Percentiles rank a stretch among this genome's conserved stretches.
These are phyloP conservation scores for Ligustrum vulgare DNA, from an alignment of 257 asterid genomes.

Conservation along the genomic window DNA sequence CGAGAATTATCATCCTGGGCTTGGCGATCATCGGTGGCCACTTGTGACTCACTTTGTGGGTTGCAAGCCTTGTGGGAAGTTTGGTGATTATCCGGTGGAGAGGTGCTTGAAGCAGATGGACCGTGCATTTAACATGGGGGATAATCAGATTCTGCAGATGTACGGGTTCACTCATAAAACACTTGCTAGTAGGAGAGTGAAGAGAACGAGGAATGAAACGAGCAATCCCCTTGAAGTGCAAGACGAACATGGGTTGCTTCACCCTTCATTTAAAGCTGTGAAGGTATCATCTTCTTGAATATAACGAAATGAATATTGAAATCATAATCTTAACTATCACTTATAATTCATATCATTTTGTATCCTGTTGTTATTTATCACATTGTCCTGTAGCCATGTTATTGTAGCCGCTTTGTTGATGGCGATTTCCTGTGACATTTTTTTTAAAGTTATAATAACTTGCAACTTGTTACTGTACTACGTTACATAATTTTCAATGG, in stretches of 20 bases:
- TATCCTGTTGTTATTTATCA: constrained; percentile 25
- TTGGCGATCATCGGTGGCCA: constrained; percentile 96
- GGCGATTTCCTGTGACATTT: constrained; percentile 34
- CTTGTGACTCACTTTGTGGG: constrained; percentile 98
- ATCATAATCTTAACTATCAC: constrained; percentile 22
- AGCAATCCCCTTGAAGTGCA: constrained; percentile 67
- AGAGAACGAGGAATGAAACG: constrained; percentile 65
- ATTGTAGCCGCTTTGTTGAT: constrained; percentile 42
- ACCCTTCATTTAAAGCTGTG: constrained; percentile 65
- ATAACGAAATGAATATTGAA: constrained; percentile 16
- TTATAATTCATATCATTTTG: constrained; percentile 32
- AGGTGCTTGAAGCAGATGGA: constrained; percentile 96
- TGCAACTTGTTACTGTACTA: constrained; percentile 18
- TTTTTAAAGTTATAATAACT: constrained; percentile 20
- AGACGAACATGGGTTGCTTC: constrained; percentile 73
- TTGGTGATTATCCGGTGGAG: constrained; percentile 89
- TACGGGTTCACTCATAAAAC: constrained; percentile 76
- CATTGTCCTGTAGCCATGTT: constrained; percentile 29
- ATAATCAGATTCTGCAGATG: constrained; percentile 81
- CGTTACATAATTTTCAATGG: constrained; percentile 14
- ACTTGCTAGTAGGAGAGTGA: constrained; percentile 60
- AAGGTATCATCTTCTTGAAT: constrained; percentile 40
- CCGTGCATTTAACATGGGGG: constrained; percentile 79
- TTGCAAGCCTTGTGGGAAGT: constrained; percentile 92
- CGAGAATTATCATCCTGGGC: constrained; percentile 85